These are phyloP conservation scores for Amaranthus cruentus DNA, from an alignment of 148 eudicot species.

Conservation along the genomic window DNA sequence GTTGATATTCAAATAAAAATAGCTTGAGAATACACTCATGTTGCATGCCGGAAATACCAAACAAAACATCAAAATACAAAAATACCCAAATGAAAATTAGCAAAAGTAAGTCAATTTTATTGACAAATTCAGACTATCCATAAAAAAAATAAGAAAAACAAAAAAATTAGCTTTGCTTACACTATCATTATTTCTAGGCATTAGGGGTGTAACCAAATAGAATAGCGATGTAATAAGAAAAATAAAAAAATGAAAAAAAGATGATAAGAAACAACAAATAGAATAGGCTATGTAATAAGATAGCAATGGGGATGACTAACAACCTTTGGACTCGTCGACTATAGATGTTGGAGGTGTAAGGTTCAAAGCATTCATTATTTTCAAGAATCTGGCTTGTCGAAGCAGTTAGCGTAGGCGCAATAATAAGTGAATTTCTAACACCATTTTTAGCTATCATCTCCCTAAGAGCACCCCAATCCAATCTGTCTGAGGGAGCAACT, in stretches of 20 bases:
- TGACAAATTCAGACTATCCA: too few species aligned
- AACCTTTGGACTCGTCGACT: constrained; percentile 92
- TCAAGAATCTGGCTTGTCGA: constrained; percentile 98
- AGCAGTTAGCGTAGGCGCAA: constrained; percentile 99
- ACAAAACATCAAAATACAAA: too few species aligned
- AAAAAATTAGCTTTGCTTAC: too few species aligned
- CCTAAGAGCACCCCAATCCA: constrained; percentile 85
- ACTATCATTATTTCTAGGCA: too few species aligned
- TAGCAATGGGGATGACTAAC: neutral
- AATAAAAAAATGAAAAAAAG: neutral
- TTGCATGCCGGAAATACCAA: too few species aligned
- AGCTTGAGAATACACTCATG: too few species aligned
- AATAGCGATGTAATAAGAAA: too few species aligned
- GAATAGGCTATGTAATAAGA: constrained; percentile 3
- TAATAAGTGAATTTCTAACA: constrained; percentile 83
- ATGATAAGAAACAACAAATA: neutral
- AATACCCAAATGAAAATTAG: too few species aligned
- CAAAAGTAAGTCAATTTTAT: too few species aligned
- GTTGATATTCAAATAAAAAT: too few species aligned
- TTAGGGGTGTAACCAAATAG: too few species aligned
- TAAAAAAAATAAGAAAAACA: too few species aligned
- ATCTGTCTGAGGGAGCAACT: constrained; percentile 68
- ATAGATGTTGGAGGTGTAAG: constrained; percentile 92
- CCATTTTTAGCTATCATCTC: constrained; percentile 62
- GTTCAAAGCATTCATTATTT: constrained; percentile 97